Percentiles rank a stretch among this genome's conserved stretches.
phyloP scores from a whole-genome alignment of 305 asterid species.

The Solanum hybrid region DNA sequence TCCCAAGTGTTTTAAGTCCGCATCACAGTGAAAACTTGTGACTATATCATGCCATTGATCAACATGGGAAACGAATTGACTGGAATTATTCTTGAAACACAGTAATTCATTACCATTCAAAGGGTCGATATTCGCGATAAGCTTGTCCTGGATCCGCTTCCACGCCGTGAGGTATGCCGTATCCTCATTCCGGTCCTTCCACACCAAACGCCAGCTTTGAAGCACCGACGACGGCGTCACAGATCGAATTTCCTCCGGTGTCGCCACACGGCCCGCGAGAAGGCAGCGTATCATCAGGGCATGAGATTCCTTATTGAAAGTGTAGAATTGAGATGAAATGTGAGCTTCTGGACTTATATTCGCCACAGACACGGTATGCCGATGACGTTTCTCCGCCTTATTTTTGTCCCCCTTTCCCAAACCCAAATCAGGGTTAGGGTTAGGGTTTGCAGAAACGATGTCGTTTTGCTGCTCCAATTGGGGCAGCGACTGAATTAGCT shows the following conservation, averaged over 20 bases:
- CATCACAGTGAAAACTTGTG: slow-evolving; percentile 68
- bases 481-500: slow-evolving; percentile 9
- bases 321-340: slow-evolving; percentile 83
- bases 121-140: slow-evolving; percentile 33
- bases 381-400: slow-evolving; percentile 4
- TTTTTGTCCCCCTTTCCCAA: neutral
- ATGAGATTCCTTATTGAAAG: slow-evolving; percentile 78
- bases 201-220: slow-evolving; percentile 87
- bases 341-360: slow-evolving; percentile 64
- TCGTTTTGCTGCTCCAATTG: slow-evolving; percentile 3
- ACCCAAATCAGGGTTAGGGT: slow-evolving; percentile 34
- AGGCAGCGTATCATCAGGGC: slow-evolving; percentile 65
- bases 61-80: slow-evolving; percentile 72
- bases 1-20: slow-evolving; percentile 73
- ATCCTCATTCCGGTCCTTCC: slow-evolving; percentile 96
- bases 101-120: slow-evolving; percentile 44
- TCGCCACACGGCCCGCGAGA: slow-evolving; percentile 53
- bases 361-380: neutral
- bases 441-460: slow-evolving; percentile 20
- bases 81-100: slow-evolving; percentile 82
- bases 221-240: slow-evolving; percentile 69
- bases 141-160: slow-evolving; percentile 97
- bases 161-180: slow-evolving; percentile 89
- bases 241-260: slow-evolving; percentile 79
- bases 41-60: slow-evolving; percentile 97